Conservation (phyloP, 23 red algal genomes). For the Gracilaria gracilis region DNA sequence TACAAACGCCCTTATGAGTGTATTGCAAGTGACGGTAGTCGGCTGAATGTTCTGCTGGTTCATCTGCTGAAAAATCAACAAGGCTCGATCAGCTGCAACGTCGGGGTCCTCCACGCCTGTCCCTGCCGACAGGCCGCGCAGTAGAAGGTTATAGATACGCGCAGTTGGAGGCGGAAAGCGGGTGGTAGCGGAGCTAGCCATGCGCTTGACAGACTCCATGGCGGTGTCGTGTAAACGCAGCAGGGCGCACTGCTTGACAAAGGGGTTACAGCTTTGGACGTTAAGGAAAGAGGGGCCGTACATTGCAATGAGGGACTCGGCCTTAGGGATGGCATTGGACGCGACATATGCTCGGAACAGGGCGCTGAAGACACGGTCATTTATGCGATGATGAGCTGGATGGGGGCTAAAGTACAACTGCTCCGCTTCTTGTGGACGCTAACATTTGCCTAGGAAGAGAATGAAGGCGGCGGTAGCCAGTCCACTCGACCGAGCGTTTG, state of each 20-base stretch:
- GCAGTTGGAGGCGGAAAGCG: conserved; percentile 35
- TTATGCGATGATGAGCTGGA: background rate
- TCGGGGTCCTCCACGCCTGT: conserved; percentile 36
- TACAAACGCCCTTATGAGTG: conserved; percentile 44
- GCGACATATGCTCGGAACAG: conserved; percentile 53
- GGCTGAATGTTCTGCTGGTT: conserved; percentile 44
- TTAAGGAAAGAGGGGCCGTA: conserved; percentile 51
- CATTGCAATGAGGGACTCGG: conserved; percentile 60
- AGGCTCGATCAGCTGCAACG: conserved; percentile 44
- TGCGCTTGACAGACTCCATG: conserved; percentile 41
- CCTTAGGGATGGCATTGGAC: conserved; percentile 33
- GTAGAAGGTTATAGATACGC: conserved; percentile 53
- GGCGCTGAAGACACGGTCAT: conserved; percentile 34
- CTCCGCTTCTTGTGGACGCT: conserved; percentile 46
- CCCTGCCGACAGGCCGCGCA: conserved; percentile 46
- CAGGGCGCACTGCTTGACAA: conserved; percentile 56
- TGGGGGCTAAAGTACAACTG: conserved; percentile 41
- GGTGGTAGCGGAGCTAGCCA: conserved; percentile 16
- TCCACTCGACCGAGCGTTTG: background rate
- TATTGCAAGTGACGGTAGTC: conserved; percentile 61
- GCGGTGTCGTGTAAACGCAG: conserved; percentile 50
- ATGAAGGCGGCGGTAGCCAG: conserved; percentile 46
- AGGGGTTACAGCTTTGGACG: conserved; percentile 52
- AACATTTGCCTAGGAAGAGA: conserved; percentile 51
- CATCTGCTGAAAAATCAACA: conserved; percentile 50